Percentiles rank a stretch among this genome's conserved stretches.
These are phyloP conservation scores for Atkinsonella texensis DNA, from an alignment of 2,329 filamentous ascomycete species.

Conservation along the genomic window DNA sequence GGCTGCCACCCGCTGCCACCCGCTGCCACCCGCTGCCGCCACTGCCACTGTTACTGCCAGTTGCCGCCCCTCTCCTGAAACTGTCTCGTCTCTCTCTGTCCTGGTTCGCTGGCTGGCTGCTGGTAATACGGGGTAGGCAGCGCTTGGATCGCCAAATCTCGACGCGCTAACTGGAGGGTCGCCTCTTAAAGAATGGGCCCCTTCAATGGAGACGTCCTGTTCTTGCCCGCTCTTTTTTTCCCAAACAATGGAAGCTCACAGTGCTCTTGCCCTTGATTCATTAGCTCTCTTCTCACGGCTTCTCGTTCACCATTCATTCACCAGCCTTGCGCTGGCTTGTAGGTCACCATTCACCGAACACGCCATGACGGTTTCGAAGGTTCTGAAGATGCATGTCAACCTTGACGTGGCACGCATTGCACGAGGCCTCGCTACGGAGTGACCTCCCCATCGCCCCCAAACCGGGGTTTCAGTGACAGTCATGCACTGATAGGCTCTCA, in stretches of 20 bases:
- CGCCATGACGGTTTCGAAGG: neutral
- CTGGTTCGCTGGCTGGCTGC: neutral
- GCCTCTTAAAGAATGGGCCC: neutral
- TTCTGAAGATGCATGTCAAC: too few relatives aligned
- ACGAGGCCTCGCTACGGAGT: too few relatives aligned
- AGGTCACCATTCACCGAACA: neutral
- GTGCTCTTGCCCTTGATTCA: neutral
- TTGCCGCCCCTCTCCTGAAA: slow-evolving; percentile 2
- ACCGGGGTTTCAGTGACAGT: too few relatives aligned
- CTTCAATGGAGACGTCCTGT: neutral
- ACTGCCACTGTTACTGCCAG: neutral
- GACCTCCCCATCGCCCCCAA: too few relatives aligned
- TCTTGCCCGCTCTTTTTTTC: neutral
- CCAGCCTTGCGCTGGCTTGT: neutral
- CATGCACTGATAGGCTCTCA: too few relatives aligned
- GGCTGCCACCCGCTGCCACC: neutral
- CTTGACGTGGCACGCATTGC: too few relatives aligned
- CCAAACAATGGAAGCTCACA: neutral
- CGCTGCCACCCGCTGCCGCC: too few relatives aligned
- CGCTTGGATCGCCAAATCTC: neutral
- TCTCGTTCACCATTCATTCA: neutral
- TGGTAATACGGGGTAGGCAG: neutral
- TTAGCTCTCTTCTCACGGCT: neutral
- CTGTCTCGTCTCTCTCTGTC: neutral
- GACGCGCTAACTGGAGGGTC: slow-evolving; percentile 3